Base-by-base conservation (phyloP, 2,329 filamentous ascomycete genomes). In the Colletotrichum theobromicola region DNA sequence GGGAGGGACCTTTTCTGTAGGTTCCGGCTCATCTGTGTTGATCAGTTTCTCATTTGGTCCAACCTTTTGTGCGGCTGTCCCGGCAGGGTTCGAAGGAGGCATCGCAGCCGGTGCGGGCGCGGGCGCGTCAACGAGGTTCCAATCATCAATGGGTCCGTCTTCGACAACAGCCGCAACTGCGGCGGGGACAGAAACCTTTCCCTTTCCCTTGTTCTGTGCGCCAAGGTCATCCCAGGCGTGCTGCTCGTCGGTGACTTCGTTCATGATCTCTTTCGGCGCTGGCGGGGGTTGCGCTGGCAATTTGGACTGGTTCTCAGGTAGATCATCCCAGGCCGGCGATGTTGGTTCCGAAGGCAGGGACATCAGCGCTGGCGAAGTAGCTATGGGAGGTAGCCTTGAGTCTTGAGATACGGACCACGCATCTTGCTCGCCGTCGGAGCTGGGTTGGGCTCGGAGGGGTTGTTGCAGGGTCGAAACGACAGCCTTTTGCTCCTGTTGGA, bases 171-270 rank as follows among this genome's bases (percentile, higher is more conserved):
- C 65, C 26, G 79, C 76, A 8, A 79, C 67, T 18, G 78, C 72
- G n/a, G 76, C 57, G 15, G 68, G 37, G 7, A 77, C 76, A 5
- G 79, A 76, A 2, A 82, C 82, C 28, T 82, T 85, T 4, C 78
- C 82, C 70, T 88, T 90, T 2, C 83, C 87, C 73, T 88, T 88
- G 28, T 83, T 82, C 7, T 79, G 67, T 1, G 80, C 78, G 7
- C 82, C 83, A 15, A 87, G 67, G 46, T 89, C 88, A 67, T 89
- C 87, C 89, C 89, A 90, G 0, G 86, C 86, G 74, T 89, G 82
- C 4, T 84, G 82, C 46, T 89, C 87, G 7, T 84, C 84, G 5
- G 84, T 77, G 4, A 85, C 78, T 57, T 86, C 84, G 26, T 81
- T 77, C 58, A 79, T 76, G 72, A 82, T 78, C 4, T 76, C 75